These are phyloP conservation scores for Orbilia oligospora DNA, from an alignment of 2,329 filamentous ascomycete genomes.

Conservation along the genomic window DNA sequence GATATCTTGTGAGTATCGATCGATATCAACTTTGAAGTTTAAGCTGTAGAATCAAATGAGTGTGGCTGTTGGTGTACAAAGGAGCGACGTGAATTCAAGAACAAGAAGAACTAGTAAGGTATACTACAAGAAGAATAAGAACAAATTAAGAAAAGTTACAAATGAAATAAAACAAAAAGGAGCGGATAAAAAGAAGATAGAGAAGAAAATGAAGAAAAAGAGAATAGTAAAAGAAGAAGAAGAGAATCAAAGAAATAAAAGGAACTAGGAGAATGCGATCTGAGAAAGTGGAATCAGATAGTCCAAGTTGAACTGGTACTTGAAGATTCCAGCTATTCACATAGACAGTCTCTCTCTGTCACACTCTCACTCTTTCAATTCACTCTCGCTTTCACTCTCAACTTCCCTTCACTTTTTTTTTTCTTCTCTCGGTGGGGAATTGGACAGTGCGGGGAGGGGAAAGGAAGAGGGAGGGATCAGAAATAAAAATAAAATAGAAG, in stretches of 20 bases:
- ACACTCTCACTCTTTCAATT: constrained; percentile 24
- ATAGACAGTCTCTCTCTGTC: background rate
- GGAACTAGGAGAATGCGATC: background rate
- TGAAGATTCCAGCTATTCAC: background rate
- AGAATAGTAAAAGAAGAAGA: background rate
- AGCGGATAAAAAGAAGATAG: constrained; percentile 21
- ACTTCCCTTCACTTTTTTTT: too few species aligned
- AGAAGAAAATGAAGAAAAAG: constrained; percentile 11
- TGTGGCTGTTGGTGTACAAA: background rate
- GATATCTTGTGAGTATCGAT: background rate
- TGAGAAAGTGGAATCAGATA: background rate
- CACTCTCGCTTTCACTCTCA: background rate
- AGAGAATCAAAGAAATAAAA: background rate
- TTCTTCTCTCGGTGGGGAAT: constrained; percentile 40
- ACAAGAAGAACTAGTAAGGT: constrained; percentile 14
- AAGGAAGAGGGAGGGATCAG: background rate
- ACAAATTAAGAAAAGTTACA: constrained; percentile 18
- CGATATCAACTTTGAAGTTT: background rate
- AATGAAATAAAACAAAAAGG: constrained; percentile 37
- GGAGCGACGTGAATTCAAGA: background rate
- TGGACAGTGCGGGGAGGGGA: constrained; percentile 43
- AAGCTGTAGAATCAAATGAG: background rate
- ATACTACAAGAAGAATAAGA: constrained; percentile 1
- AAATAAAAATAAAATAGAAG: background rate
- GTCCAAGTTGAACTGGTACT: background rate